Base-by-base conservation (phyloP, 441 rosid genomes). In the Manihot esculenta region DNA sequence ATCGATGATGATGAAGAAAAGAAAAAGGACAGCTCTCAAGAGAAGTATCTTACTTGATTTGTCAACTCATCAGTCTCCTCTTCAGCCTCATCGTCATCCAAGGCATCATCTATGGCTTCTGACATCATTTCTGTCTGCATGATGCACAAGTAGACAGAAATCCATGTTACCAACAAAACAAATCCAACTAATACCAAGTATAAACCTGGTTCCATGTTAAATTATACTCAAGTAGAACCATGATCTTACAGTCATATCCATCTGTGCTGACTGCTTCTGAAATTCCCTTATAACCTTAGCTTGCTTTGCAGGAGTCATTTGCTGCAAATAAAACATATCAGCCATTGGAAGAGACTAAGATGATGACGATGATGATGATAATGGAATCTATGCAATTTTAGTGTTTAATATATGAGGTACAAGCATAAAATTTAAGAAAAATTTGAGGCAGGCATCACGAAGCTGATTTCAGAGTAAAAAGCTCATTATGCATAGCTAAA, bases 111-210 rank as follows among this genome's bases (percentile, higher is more conserved):
- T 75, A 94, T 90, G 51, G 96, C 71, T 48, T 94, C 97, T 63
- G 97, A 90, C 96, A 94, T 90, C 97, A 92, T 92, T 81, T 94
- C 97, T 35, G 89, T 84, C 99, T 94, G 88, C 81, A 79, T 48
- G 59, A 79, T 48, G 59, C 62, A 79, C 14, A 67, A 68, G 68
- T 21, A 21, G 59, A 60, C 68, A 26, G 70, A 51, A 48, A 66
- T 35, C 41, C 4, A 35, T 35, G 64, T 76, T 42, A 81, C 68
- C 66, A 69, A 51, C 72, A 17, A 24, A 33, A 42, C 53, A 62
- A 61, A 6, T 54, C 65, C 72, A 72, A 26, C 35, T 35, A 62
- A 69, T 20, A 41, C 27, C 41, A 5, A 69, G 64, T 4, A 58
- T 18, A 12, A 58, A 65, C 20, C 13, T 14, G 38, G 60, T 57